phyloP scores from a whole-genome alignment of 768 basidiomycete genomes.

The Russula brevipes region DNA sequence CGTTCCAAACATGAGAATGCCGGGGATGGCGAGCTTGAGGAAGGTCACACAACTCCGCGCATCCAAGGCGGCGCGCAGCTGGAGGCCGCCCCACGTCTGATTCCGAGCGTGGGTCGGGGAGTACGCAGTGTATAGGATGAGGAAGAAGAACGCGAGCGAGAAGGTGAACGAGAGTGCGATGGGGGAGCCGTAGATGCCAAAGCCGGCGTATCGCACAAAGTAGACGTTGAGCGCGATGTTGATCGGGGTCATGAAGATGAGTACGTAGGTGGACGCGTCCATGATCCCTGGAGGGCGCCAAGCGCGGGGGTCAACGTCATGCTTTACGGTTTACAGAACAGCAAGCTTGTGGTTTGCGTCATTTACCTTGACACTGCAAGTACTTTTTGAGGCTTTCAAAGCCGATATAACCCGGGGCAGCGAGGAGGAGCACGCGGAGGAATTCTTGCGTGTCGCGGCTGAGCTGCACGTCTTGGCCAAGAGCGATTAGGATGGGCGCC shows the following conservation, averaged over 20 bases:
- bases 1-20: conserved; percentile 73
- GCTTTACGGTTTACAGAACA: background rate
- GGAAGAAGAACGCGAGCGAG: conserved; percentile 57
- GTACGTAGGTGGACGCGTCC: conserved; percentile 61
- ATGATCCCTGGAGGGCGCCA: conserved; percentile 52
- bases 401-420: conserved; percentile 67
- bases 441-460: conserved; percentile 59
- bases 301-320: background rate
- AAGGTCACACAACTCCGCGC: conserved; percentile 49
- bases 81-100: conserved; percentile 60
- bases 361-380: conserved; percentile 67
- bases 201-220: conserved; percentile 58
- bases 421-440: conserved; percentile 57
- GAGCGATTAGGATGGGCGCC: conserved; percentile 53
- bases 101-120: conserved; percentile 53
- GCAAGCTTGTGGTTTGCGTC: background rate
- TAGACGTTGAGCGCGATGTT: conserved; percentile 56
- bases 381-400: conserved; percentile 78
- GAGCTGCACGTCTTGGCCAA: conserved; percentile 57
- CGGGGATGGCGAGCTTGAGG: conserved; percentile 65
- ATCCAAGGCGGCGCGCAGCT: conserved; percentile 43
- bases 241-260: conserved; percentile 58
- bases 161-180: conserved; percentile 64
- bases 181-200: conserved; percentile 64
- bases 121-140: conserved; percentile 44